phyloP scores from a whole-genome alignment of 2,329 filamentous ascomycete species.

The Penicillium sp. region DNA sequence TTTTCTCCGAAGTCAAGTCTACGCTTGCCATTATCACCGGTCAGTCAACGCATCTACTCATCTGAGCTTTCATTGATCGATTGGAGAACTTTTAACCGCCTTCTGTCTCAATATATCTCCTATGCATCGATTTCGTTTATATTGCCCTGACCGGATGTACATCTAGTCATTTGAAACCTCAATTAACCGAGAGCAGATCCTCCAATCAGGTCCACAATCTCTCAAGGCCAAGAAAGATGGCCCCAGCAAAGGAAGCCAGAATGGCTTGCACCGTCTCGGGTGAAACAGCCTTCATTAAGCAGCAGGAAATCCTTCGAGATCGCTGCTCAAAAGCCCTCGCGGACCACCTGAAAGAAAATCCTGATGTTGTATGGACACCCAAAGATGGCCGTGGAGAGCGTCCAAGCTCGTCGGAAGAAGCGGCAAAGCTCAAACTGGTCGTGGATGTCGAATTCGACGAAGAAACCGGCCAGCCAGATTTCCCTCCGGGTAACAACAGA shows the following conservation, averaged over 20 bases:
- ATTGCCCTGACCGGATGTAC: not conserved
- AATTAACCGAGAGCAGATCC: not conserved
- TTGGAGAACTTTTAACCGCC: too few species aligned
- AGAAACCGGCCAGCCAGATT: not conserved
- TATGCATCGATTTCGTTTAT: too few species aligned
- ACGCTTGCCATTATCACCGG: not conserved
- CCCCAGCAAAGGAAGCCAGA: not conserved
- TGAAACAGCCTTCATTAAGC: not conserved
- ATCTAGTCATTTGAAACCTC: not conserved
- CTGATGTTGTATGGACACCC: not conserved
- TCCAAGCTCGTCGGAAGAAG: not conserved
- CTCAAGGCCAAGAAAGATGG: not conserved
- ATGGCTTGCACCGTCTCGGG: not conserved
- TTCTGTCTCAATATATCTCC: too few species aligned
- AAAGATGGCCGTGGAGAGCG: not conserved
- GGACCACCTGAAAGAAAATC: not conserved
- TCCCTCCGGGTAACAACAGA: slow-evolving; percentile 12
- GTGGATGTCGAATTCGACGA: not conserved
- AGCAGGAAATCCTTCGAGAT: not conserved
- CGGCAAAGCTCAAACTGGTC: slow-evolving; percentile 5
- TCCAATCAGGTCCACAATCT: not conserved
- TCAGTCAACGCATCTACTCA: too few species aligned
- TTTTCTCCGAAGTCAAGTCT: not conserved
- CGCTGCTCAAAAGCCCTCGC: not conserved
- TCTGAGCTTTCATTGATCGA: too few species aligned